Evolutionary conservation across 805 yeast species (phyloP).

Genomic region (Candida tammaniensis): DNA sequence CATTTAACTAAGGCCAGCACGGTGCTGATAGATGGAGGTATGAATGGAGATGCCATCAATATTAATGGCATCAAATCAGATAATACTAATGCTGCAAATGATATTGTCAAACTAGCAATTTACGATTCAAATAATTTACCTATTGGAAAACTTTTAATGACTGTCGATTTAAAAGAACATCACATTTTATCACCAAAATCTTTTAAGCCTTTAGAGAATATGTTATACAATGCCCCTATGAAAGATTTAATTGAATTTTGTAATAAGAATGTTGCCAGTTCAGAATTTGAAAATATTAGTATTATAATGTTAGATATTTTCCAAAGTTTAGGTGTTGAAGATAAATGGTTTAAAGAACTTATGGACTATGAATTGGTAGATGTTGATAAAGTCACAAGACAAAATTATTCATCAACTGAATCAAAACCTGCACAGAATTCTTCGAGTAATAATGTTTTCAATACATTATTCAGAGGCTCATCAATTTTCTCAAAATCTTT

Average conservation of each 20-base stretch:
- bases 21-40: slow-evolving; percentile 24
- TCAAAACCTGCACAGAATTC: slow-evolving; percentile 9
- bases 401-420: slow-evolving; percentile 26
- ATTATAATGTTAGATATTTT: slow-evolving; percentile 67
- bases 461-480: slow-evolving; percentile 70
- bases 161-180: slow-evolving; percentile 48
- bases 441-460: slow-evolving; percentile 33
- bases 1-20: slow-evolving; percentile 32
- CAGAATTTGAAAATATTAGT: slow-evolving; percentile 54
- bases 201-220: slow-evolving; percentile 61
- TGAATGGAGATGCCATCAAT: slow-evolving; percentile 20
- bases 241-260: slow-evolving; percentile 51
- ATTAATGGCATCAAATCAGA: slow-evolving; percentile 16
- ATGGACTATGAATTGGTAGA: slow-evolving; percentile 63
- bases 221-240: slow-evolving; percentile 53
- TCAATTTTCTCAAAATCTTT: slow-evolving; percentile 78
- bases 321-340: slow-evolving; percentile 65
- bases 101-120: slow-evolving; percentile 45
- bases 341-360: slow-evolving; percentile 69
- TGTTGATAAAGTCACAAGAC: slow-evolving; percentile 44
- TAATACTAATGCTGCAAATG: slow-evolving; percentile 17
- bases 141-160: slow-evolving; percentile 58
- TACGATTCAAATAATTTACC: slow-evolving; percentile 40
- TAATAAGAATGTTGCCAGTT: slow-evolving; percentile 33
- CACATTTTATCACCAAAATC: slow-evolving; percentile 58